Base-by-base conservation (phyloP, 2,329 filamentous ascomycete species). In the Periconia sp. region DNA sequence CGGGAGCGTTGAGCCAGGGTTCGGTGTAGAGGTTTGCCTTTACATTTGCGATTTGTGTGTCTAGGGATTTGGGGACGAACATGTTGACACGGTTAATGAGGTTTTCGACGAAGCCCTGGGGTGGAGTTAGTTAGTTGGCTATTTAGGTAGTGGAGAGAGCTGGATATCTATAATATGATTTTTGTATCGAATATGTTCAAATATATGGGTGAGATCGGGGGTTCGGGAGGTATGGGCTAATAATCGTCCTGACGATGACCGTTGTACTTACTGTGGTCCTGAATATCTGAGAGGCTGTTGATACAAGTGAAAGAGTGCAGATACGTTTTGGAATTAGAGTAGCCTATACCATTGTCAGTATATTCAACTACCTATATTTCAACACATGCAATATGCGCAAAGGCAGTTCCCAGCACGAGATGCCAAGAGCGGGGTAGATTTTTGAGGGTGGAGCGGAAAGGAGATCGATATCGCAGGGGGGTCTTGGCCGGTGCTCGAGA, bases 1-100 rank as follows among this genome's bases (percentile, higher is more conserved):
- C 90, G 0, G 86, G 84, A 6, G 72, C 68, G 20, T 73, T 64
- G 8, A 94, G 82, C 81, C 85, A 96, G 14, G 76, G 74, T 2
- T 79, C 67, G 0, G 82, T 80, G 71, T 93, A 95, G 49, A 93
- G 78, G 58, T 85, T 84, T 13, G 73, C 74, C 44, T 89, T 86
- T 2, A 88, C 82, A 65, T 85, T 84, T 15, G 77, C 76, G 42
- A 96, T 80, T 63, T 85, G 83, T 18, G 78, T 78, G 71, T 92
- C 88, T 35, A 89, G 76, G 11, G 85, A 78, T 70, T 90, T 91
- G 31, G 91, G 91, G 13, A 91, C 75, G 66, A 84, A 79, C 50
- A 85, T 75, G 60, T 81, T 81, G 60, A 81, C 78, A 40, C 82
- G 77, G 61, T 82, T 78, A 46, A 78, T 74, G 48, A 93, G 72